A percentile compares a stretch with the other conserved stretches of the same genome.
phyloP scores from a whole-genome alignment of 768 basidiomycete genomes.

The Melanogaster broomeanus region DNA sequence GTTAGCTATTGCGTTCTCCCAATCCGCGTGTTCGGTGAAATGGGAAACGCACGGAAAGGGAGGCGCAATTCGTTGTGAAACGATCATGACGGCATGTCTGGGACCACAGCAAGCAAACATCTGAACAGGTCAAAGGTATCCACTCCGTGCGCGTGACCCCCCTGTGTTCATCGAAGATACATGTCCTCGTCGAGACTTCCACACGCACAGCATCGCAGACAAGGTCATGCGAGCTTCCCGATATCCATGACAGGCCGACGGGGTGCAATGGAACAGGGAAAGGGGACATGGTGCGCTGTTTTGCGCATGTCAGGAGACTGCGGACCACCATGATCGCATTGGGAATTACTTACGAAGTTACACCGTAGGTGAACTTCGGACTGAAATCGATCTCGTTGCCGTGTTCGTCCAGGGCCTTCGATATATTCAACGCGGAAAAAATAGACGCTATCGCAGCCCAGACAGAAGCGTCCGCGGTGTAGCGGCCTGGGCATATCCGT shows the following conservation, averaged over 20 bases:
- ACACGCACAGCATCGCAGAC: conserved; percentile 17
- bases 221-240: conserved; percentile 16
- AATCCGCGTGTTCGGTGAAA: too few species aligned
- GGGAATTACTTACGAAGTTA: conserved; percentile 9
- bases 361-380: conserved; percentile 11
- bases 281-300: conserved; percentile 11
- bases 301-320: background rate
- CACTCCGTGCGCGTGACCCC: background rate
- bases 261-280: conserved; percentile 13
- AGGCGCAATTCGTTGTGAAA: too few species aligned
- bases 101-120: too few species aligned
- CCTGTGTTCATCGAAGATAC: background rate
- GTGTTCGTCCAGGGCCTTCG: conserved; percentile 20
- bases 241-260: conserved; percentile 3
- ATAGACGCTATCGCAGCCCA: conserved; percentile 32
- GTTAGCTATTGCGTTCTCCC: too few species aligned
- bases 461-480: conserved; percentile 29
- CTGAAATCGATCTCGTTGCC: conserved; percentile 27
- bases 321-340: background rate
- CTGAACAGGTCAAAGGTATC: too few species aligned
- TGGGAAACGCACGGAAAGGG: too few species aligned
- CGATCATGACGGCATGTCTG: too few species aligned
- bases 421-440: conserved; percentile 28
- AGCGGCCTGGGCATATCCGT: conserved; percentile 33
- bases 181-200: conserved; percentile 5